Evolutionary conservation across 2,329 filamentous ascomycete genomes (phyloP).

Genomic region (Colletotrichum eremochloae): DNA sequence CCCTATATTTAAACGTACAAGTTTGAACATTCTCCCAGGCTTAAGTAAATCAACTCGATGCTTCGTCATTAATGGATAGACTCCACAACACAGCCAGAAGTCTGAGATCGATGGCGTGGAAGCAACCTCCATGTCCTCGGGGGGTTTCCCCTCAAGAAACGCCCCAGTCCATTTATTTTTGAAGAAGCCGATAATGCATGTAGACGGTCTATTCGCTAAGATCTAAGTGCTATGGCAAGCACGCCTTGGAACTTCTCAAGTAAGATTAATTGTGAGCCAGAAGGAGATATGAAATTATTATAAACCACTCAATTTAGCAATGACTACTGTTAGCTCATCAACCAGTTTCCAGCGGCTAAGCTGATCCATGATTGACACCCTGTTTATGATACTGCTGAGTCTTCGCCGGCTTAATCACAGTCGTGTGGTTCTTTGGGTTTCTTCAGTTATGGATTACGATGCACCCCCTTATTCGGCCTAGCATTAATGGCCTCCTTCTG

Average conservation of each 20-base stretch:
- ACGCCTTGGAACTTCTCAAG: neutral
- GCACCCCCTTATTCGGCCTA: too few relatives aligned
- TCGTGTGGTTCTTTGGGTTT: too few relatives aligned
- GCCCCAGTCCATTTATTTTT: neutral
- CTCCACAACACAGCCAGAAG: neutral
- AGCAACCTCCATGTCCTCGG: neutral
- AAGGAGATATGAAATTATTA: neutral
- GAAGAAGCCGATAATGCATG: neutral
- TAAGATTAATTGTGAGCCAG: neutral
- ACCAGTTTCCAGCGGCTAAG: too few relatives aligned
- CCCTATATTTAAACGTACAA: neutral
- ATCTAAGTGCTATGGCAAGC: neutral
- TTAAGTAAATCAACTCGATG: neutral
- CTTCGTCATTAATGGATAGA: neutral
- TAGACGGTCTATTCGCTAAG: neutral
- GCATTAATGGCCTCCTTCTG: neutral
- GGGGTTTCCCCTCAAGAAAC: neutral
- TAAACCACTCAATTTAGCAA: neutral
- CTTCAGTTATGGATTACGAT: too few relatives aligned
- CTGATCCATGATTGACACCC: too few relatives aligned
- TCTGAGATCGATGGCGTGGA: neutral
- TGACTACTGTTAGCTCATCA: neutral
- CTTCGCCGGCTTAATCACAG: too few relatives aligned
- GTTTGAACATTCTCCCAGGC: neutral
- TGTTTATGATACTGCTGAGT: too few relatives aligned